Percentiles rank a stretch among this genome's conserved stretches.
Evolutionary conservation across 2,329 filamentous ascomycete genomes (phyloP).

Genomic region (Trichoderma koningiopsis): DNA sequence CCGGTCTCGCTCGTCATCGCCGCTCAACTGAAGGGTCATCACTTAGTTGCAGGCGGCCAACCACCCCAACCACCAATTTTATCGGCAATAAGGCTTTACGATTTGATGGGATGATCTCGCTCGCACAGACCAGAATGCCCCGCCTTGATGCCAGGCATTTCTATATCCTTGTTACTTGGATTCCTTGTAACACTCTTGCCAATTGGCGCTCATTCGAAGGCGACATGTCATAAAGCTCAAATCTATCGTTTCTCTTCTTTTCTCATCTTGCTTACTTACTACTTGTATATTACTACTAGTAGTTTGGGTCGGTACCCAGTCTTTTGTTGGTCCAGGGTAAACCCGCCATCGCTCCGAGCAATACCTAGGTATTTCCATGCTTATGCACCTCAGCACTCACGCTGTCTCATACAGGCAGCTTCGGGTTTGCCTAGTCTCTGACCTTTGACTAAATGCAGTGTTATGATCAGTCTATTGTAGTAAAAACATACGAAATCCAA

Average conservation of each 20-base stretch:
- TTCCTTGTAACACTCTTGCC: not conserved
- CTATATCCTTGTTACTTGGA: not conserved
- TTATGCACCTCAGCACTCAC: not conserved
- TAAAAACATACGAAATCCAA: not conserved
- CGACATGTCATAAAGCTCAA: constrained; percentile 4
- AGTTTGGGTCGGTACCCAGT: not conserved
- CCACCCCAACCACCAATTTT: constrained; percentile 16
- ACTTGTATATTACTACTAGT: not conserved
- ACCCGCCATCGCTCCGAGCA: not conserved
- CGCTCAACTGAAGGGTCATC: constrained; percentile 6
- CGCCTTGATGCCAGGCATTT: constrained; percentile 16
- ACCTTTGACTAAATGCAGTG: not conserved
- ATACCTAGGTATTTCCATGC: not conserved
- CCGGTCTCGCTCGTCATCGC: constrained; percentile 8
- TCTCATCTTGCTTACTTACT: not conserved
- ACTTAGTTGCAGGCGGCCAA: constrained; percentile 3
- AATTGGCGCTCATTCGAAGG: constrained; percentile 7
- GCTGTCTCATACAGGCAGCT: not conserved
- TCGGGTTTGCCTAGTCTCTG: not conserved
- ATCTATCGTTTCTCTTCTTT: constrained; percentile 1
- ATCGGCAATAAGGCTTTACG: constrained; percentile 17
- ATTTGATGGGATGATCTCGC: constrained; percentile 23
- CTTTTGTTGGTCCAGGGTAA: not conserved
- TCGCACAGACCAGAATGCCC: constrained; percentile 21
- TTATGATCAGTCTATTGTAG: not conserved